Conservation (phyloP, 1,284 basidiomycete genomes). For the Marasmius tenuissimus region DNA sequence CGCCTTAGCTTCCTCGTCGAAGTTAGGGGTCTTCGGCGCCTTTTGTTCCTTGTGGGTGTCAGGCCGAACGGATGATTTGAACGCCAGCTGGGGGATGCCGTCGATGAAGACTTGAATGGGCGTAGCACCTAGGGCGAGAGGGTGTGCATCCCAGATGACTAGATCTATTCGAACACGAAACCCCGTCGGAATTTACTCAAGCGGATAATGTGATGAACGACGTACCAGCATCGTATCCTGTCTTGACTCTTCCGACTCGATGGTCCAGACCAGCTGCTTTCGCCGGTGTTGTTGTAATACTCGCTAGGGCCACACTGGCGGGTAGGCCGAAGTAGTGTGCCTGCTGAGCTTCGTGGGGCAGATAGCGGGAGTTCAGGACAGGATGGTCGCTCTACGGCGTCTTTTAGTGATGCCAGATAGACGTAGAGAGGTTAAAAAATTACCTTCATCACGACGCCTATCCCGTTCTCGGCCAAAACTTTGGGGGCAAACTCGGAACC, state of each 20-base stretch:
- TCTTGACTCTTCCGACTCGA: slow-evolving; percentile 63
- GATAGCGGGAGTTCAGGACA: slow-evolving; percentile 72
- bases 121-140: slow-evolving; percentile 60
- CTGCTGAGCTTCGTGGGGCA: slow-evolving; percentile 87
- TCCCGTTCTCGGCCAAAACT: slow-evolving; percentile 65
- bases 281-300: slow-evolving; percentile 71
- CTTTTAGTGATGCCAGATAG: not conserved
- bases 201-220: not conserved
- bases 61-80: slow-evolving; percentile 4
- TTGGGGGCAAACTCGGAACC: slow-evolving; percentile 77
- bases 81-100: slow-evolving; percentile 53
- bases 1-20: slow-evolving; percentile 50
- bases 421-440: not conserved
- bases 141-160: slow-evolving; percentile 63
- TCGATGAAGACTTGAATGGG: slow-evolving; percentile 69
- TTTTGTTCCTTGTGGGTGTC: slow-evolving; percentile 52
- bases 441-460: slow-evolving; percentile 72
- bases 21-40: slow-evolving; percentile 57
- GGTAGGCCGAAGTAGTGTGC: slow-evolving; percentile 67
- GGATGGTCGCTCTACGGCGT: slow-evolving; percentile 66
- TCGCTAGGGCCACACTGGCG: slow-evolving; percentile 48
- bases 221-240: slow-evolving; percentile 47
- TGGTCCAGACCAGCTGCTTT: slow-evolving; percentile 65
- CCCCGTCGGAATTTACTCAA: not conserved
- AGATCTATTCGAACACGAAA: slow-evolving; percentile 34